These are phyloP conservation scores for Bocquillonia castaneifolia DNA, from an alignment of 441 rosid species.

Conservation along the genomic window DNA sequence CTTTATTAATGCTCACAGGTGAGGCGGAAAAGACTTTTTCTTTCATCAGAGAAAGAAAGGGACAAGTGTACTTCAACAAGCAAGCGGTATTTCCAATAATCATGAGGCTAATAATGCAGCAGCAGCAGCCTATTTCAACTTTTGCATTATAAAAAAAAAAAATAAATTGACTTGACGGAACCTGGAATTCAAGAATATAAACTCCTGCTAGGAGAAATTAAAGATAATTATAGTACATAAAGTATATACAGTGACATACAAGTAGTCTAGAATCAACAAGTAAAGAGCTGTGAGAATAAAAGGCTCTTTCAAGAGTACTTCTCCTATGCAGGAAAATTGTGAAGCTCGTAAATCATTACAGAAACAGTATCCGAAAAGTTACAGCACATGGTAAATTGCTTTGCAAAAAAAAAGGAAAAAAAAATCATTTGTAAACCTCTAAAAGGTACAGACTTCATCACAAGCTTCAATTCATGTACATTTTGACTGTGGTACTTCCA, in stretches of 20 bases:
- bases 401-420: slow-evolving; percentile 2
- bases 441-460: slow-evolving; percentile 26
- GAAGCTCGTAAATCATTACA: slow-evolving; percentile 30
- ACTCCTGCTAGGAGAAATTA: not conserved
- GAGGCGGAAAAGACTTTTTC: slow-evolving; percentile 20
- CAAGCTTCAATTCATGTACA: slow-evolving; percentile 26
- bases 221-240: not conserved
- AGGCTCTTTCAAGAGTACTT: slow-evolving; percentile 11
- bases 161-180: not conserved
- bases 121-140: not conserved
- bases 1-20: slow-evolving; percentile 46
- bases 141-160: not conserved
- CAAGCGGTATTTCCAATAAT: slow-evolving; percentile 15
- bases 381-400: slow-evolving; percentile 16
- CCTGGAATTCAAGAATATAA: not conserved
- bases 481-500: slow-evolving; percentile 12
- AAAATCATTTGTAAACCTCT: slow-evolving; percentile 16
- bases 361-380: slow-evolving; percentile 25
- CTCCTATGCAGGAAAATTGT: slow-evolving; percentile 21
- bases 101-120: not conserved
- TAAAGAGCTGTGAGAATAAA: not conserved
- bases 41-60: not conserved
- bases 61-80: not conserved
- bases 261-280: not conserved
- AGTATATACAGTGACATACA: not conserved